Evolutionary conservation across 2,329 filamentous ascomycete species (phyloP).

Genomic region (Eutypella sp.): DNA sequence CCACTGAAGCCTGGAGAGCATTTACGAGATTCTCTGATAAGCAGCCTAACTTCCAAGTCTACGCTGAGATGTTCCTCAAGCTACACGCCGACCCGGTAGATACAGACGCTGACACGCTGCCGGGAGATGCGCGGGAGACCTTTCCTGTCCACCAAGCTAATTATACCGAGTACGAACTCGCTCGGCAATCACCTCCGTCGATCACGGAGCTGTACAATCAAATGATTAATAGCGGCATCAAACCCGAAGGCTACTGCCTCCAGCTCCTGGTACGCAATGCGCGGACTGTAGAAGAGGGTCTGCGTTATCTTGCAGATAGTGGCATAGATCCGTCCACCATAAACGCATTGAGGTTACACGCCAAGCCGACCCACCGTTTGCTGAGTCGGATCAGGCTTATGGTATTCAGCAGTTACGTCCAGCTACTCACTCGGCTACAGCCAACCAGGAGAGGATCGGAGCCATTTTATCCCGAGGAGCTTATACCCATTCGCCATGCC

Average conservation of each 20-base stretch:
- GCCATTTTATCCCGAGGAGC: constrained; percentile 14
- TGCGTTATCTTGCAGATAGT: constrained; percentile 47
- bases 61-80: constrained; percentile 57
- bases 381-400: constrained; percentile 26
- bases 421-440: constrained; percentile 41
- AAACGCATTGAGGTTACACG: constrained; percentile 12
- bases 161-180: constrained; percentile 60
- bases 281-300: constrained; percentile 38
- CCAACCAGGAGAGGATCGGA: constrained; percentile 18
- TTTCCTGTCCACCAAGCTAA: constrained; percentile 51
- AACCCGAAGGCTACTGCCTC: constrained; percentile 46
- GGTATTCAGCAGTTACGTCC: constrained; percentile 47
- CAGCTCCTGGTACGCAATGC: constrained; percentile 52
- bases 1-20: constrained; percentile 53
- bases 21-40: constrained; percentile 18
- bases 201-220: constrained; percentile 52
- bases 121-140: constrained; percentile 57
- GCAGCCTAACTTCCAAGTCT: constrained; percentile 43
- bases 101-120: constrained; percentile 32
- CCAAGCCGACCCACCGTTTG: constrained; percentile 13
- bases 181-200: constrained; percentile 56
- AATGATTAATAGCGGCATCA: constrained; percentile 49
- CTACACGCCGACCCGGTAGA: constrained; percentile 34
- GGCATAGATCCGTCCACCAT: constrained; percentile 19
- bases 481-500: constrained; percentile 27